Conservation (phyloP, 306 rosid species). For the Prosopis cineraria region DNA sequence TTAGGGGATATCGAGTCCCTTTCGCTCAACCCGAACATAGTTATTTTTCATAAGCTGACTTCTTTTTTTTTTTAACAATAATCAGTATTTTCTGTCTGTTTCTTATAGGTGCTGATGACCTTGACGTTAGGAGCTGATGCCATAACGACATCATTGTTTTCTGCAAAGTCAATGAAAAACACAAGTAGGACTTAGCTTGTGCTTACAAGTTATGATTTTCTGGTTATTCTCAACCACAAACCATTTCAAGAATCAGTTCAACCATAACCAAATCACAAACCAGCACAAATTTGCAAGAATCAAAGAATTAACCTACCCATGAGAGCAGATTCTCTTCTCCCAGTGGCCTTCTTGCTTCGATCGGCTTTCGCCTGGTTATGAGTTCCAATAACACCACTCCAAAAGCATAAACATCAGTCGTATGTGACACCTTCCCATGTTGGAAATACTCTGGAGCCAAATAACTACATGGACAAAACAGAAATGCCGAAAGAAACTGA, state of each 20-base stretch:
- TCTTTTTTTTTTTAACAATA: background rate
- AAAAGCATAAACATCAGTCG: slow-evolving; percentile 86
- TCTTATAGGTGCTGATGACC: background rate
- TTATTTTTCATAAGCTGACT: background rate
- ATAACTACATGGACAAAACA: slow-evolving; percentile 47
- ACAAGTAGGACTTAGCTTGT: background rate
- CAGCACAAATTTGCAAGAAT: slow-evolving; percentile 13
- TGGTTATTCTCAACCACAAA: slow-evolving; percentile 20
- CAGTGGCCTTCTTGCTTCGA: slow-evolving; percentile 62
- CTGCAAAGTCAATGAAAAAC: background rate
- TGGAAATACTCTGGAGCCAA: slow-evolving; percentile 95
- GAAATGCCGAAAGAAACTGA: background rate
- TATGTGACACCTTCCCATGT: slow-evolving; percentile 83
- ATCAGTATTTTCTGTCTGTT: background rate
- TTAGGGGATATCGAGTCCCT: no score
- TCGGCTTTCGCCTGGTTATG: slow-evolving; percentile 78
- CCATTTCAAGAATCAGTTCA: slow-evolving; percentile 20
- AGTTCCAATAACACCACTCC: slow-evolving; percentile 87
- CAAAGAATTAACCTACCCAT: slow-evolving; percentile 62
- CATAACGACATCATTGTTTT: slow-evolving; percentile 1
- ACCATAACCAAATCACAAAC: slow-evolving; percentile 1
- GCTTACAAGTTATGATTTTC: background rate
- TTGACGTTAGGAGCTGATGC: slow-evolving; percentile 8
- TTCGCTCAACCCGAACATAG: background rate
- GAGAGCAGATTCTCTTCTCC: slow-evolving; percentile 79